These are phyloP conservation scores for Galeopsis tetrahit DNA, from an alignment of 257 asterid genomes.

Conservation along the genomic window DNA sequence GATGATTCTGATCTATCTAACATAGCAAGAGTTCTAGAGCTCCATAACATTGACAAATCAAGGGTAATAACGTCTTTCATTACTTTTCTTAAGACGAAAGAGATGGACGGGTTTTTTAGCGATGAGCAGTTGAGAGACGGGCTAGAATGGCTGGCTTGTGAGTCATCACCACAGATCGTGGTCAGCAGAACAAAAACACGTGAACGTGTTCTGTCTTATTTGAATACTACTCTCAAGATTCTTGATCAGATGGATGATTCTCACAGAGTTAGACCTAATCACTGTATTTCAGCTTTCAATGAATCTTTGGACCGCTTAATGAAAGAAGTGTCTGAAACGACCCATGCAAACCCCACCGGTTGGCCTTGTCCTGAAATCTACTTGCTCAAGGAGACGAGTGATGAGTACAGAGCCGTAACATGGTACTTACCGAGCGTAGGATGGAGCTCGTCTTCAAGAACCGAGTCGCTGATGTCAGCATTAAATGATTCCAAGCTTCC, in stretches of 20 bases:
- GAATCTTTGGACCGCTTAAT: slow-evolving; percentile 66
- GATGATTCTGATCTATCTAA: slow-evolving; percentile 48
- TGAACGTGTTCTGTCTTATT: slow-evolving; percentile 66
- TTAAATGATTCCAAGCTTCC: slow-evolving; percentile 62
- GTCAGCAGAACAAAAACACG: slow-evolving; percentile 60
- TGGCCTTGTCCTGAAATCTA: slow-evolving; percentile 97
- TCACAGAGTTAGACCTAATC: slow-evolving; percentile 52
- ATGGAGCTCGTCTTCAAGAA: slow-evolving; percentile 71
- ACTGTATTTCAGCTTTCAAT: slow-evolving; percentile 72
- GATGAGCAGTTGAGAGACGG: slow-evolving; percentile 70
- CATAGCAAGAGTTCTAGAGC: slow-evolving; percentile 55
- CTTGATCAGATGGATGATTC: slow-evolving; percentile 42
- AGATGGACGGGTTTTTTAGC: slow-evolving; percentile 63
- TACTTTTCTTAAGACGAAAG: slow-evolving; percentile 50
- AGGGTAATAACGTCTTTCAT: slow-evolving; percentile 45
- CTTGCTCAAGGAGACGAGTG: slow-evolving; percentile 53
- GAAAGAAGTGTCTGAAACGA: slow-evolving; percentile 60
- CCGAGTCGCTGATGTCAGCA: slow-evolving; percentile 46
- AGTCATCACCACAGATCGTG: slow-evolving; percentile 68
- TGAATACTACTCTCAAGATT: slow-evolving; percentile 54
- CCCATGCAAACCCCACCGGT: slow-evolving; percentile 60
- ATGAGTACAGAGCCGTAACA: slow-evolving; percentile 49
- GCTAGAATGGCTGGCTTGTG: slow-evolving; percentile 82
- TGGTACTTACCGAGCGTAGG: slow-evolving; percentile 71
- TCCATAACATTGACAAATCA: slow-evolving; percentile 59